These are phyloP conservation scores for Yarrowia sp. DNA, from an alignment of 805 yeast species.

Conservation along the genomic window DNA sequence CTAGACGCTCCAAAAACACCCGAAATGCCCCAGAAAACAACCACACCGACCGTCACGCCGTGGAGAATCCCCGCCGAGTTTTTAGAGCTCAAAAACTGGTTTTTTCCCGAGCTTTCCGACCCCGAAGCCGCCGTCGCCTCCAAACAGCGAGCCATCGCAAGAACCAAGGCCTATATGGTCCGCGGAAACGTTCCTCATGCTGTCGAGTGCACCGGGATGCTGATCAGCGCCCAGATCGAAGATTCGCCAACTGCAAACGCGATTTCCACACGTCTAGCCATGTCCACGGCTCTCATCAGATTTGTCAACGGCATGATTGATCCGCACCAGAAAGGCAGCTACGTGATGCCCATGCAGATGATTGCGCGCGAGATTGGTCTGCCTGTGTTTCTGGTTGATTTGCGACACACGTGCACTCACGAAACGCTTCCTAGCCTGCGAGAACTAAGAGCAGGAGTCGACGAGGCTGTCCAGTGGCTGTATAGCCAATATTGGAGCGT, in stretches of 20 bases:
- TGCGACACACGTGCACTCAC: slow-evolving; percentile 21
- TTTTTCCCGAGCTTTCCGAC: neutral
- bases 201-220: neutral
- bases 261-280: neutral
- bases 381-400: neutral
- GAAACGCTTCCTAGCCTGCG: neutral
- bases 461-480: neutral
- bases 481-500: neutral
- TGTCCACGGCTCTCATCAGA: slow-evolving; percentile 8
- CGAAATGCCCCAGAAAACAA: neutral
- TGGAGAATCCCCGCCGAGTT: neutral
- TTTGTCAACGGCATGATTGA: slow-evolving; percentile 25
- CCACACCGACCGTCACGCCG: neutral
- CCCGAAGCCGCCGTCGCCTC: neutral
- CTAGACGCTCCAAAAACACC: neutral
- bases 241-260: neutral
- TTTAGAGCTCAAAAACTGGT: neutral
- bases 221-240: neutral
- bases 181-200: slow-evolving; percentile 14
- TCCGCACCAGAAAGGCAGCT: slow-evolving; percentile 11
- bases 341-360: slow-evolving; percentile 12
- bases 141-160: neutral
- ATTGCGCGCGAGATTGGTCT: slow-evolving; percentile 20
- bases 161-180: slow-evolving; percentile 9
- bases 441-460: neutral